Conservation (phyloP, 176 grass and related monocot genomes). For the Raddia distichophylla region DNA sequence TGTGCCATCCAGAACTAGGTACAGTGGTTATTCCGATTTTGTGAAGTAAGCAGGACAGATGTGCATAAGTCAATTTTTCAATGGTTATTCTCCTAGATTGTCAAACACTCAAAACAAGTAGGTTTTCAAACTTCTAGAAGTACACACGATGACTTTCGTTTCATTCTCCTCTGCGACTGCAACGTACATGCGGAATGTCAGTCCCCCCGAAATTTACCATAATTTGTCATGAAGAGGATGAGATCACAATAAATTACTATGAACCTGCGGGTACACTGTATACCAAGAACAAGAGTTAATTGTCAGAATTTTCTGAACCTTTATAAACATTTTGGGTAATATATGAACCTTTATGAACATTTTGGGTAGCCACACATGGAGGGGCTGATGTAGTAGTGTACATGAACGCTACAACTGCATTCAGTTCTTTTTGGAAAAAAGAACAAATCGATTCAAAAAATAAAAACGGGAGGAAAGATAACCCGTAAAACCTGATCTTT, state of each 20-base stretch:
- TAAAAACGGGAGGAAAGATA: constrained; percentile 17
- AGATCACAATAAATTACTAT: neutral
- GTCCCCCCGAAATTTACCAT: neutral
- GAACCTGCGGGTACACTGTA: neutral
- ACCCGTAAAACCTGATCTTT: constrained; percentile 46
- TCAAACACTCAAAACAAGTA: neutral
- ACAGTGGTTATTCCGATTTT: neutral
- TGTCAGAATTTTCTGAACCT: neutral
- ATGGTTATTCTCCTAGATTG: constrained; percentile 33
- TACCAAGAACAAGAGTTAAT: neutral
- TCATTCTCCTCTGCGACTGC: neutral
- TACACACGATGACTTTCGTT: constrained; percentile 32
- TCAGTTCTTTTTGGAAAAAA: neutral
- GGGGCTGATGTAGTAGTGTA: constrained; percentile 38
- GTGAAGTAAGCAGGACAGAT: neutral
- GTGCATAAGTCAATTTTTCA: neutral
- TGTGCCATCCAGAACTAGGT: neutral
- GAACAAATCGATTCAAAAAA: constrained; percentile 10
- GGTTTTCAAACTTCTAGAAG: constrained; percentile 44
- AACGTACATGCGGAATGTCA: neutral
- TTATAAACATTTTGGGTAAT: constrained; percentile 33
- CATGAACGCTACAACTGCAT: constrained; percentile 18
- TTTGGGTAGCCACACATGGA: constrained; percentile 42
- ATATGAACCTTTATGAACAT: constrained; percentile 26
- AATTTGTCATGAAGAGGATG: neutral